A percentile compares a stretch with the other conserved stretches of the same genome.
Conservation (phyloP, 2,329 filamentous ascomycete species). For the Sporothrix euskadiensis region DNA sequence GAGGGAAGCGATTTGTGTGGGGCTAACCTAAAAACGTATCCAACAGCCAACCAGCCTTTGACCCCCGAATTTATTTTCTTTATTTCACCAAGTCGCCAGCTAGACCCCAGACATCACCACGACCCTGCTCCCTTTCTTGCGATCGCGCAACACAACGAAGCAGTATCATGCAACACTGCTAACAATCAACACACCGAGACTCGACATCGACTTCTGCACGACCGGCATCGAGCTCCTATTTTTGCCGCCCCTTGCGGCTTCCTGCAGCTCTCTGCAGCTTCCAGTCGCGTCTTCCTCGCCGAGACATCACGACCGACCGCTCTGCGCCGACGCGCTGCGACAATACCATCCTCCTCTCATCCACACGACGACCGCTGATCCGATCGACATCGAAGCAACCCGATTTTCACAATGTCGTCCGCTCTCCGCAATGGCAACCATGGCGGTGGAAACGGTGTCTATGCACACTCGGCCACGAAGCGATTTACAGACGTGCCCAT, state of each 20-base stretch:
- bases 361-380: neutral
- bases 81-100: slow-evolving; percentile 13
- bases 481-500: slow-evolving; percentile 66
- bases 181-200: neutral
- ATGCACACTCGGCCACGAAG: slow-evolving; percentile 48
- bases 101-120: slow-evolving; percentile 16
- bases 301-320: neutral
- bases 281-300: slow-evolving; percentile 13
- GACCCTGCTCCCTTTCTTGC: slow-evolving; percentile 1
- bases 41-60: slow-evolving; percentile 9
- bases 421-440: slow-evolving; percentile 46
- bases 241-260: slow-evolving; percentile 12
- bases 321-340: slow-evolving; percentile 12
- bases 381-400: neutral
- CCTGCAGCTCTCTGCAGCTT: slow-evolving; percentile 16
- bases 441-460: slow-evolving; percentile 48
- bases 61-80: slow-evolving; percentile 25
- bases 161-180: slow-evolving; percentile 23
- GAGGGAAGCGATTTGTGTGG: slow-evolving; percentile 16
- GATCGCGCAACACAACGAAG: slow-evolving; percentile 13
- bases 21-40: slow-evolving; percentile 24
- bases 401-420: slow-evolving; percentile 43
- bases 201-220: slow-evolving; percentile 6
- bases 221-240: slow-evolving; percentile 8
- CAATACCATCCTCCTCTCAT: slow-evolving; percentile 3